Percentiles rank a stretch among this genome's conserved stretches.
These are phyloP conservation scores for Xylariaceae sp. DNA, from an alignment of 2,329 filamentous ascomycete species.

Conservation along the genomic window DNA sequence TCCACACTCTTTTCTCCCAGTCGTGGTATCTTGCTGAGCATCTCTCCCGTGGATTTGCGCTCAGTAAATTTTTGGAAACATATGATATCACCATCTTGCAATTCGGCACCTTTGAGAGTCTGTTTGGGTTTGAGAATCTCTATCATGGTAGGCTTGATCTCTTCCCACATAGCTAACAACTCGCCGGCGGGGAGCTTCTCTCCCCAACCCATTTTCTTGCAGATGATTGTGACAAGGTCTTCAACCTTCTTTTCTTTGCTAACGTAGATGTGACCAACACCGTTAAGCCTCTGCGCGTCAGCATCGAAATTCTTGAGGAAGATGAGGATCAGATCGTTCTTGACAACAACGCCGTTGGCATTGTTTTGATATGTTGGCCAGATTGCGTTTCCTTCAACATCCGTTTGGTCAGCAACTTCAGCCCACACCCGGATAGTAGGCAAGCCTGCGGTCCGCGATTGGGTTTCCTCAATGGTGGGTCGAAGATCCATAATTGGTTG, in stretches of 20 bases:
- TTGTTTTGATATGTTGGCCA: constrained; percentile 66
- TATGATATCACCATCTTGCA: constrained; percentile 95
- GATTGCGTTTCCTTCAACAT: constrained; percentile 62
- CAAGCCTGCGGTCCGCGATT: constrained; percentile 45
- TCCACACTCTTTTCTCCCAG: constrained; percentile 38
- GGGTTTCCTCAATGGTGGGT: constrained; percentile 72
- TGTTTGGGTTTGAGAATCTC: constrained; percentile 89
- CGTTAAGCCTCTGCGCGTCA: constrained; percentile 68
- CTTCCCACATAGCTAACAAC: constrained; percentile 75
- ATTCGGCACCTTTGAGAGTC: constrained; percentile 83
- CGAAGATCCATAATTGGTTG: constrained; percentile 74
- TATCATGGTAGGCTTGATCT: constrained; percentile 98
- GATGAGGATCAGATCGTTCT: constrained; percentile 68
- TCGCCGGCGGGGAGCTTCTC: constrained; percentile 63
- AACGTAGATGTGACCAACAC: constrained; percentile 82
- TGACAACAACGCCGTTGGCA: constrained; percentile 52
- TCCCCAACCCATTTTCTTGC: constrained; percentile 82
- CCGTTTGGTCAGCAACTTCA: constrained; percentile 67
- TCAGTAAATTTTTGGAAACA: constrained; percentile 75
- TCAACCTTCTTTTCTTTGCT: constrained; percentile 82
- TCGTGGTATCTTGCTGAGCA: constrained; percentile 37
- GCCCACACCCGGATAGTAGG: constrained; percentile 80
- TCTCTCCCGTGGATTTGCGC: constrained; percentile 39
- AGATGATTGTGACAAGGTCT: constrained; percentile 74
- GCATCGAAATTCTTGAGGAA: constrained; percentile 92